Percentiles rank a stretch among this genome's conserved stretches.
phyloP scores from a whole-genome alignment of 2,329 filamentous ascomycete species.

The Aspergillus calidoustus region DNA sequence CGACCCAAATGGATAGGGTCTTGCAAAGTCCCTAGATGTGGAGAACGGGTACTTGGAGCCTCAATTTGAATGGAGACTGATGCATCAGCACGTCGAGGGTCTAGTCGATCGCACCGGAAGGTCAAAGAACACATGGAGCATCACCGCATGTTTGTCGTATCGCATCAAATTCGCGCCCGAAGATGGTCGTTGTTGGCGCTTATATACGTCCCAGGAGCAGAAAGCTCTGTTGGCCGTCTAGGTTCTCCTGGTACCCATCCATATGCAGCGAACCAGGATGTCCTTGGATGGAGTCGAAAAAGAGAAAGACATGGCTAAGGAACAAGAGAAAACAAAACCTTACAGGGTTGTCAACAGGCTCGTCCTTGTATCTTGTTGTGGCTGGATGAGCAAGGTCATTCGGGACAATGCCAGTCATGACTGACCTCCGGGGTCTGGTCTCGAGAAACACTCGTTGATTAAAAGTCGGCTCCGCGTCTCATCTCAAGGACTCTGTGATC shows the following conservation, averaged over 20 bases:
- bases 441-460: conserved; percentile 20
- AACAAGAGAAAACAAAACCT: conserved; percentile 33
- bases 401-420: conserved; percentile 51
- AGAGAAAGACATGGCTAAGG: conserved; percentile 11
- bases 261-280: conserved; percentile 23
- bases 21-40: conserved; percentile 2
- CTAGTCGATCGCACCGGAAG: conserved; percentile 1
- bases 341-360: conserved; percentile 53
- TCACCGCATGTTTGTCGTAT: conserved; percentile 7
- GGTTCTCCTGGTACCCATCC: conserved; percentile 14
- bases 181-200: background rate
- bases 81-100: background rate
- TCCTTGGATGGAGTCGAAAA: conserved; percentile 17
- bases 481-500: conserved; percentile 11
- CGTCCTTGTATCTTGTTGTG: conserved; percentile 53
- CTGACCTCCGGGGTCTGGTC: conserved; percentile 33
- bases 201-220: background rate
- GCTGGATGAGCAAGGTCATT: conserved; percentile 45
- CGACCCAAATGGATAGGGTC: conserved; percentile 1
- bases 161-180: background rate
- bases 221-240: conserved; percentile 4
- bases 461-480: conserved; percentile 6
- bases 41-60: conserved; percentile 11
- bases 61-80: conserved; percentile 13
- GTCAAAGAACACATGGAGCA: background rate